phyloP scores from a whole-genome alignment of 768 basidiomycete genomes.

The Trametes cubensis region DNA sequence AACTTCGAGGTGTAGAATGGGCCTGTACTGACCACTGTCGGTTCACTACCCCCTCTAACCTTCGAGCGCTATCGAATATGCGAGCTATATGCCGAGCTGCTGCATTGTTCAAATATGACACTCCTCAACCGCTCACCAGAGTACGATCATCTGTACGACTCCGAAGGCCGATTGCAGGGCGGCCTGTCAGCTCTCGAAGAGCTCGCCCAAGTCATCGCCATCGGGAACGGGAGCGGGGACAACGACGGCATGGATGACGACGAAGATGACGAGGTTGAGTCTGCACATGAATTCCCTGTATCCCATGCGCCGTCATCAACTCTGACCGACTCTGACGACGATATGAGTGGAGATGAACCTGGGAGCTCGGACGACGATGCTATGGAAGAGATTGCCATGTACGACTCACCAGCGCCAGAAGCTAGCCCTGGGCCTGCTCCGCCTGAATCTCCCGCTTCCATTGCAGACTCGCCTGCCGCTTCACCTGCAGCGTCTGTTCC shows the following conservation, averaged over 20 bases:
- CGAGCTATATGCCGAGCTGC: constrained; percentile 93
- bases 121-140: constrained; percentile 82
- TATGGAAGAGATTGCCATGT: constrained; percentile 83
- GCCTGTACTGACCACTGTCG: constrained; percentile 73
- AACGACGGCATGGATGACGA: constrained; percentile 62
- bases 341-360: constrained; percentile 72
- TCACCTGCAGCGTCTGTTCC: constrained; percentile 12
- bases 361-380: constrained; percentile 78
- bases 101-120: constrained; percentile 98
- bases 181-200: constrained; percentile 84
- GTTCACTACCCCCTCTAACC: constrained; percentile 77
- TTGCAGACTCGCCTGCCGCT: constrained; percentile 7
- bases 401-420: constrained; percentile 42
- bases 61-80: constrained; percentile 95
- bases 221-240: constrained; percentile 59
- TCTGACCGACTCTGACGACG: constrained; percentile 68
- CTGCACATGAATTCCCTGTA: constrained; percentile 70
- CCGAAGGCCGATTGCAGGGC: constrained; percentile 83
- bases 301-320: constrained; percentile 54
- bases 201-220: constrained; percentile 79
- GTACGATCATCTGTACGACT: constrained; percentile 73
- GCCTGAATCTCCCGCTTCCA: constrained; percentile 6
- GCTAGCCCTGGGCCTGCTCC: constrained; percentile 7
- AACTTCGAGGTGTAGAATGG: constrained; percentile 51
- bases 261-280: constrained; percentile 62